Evolutionary conservation across 331 rosid genomes (phyloP).

Genomic region (Dryas integrifolia): DNA sequence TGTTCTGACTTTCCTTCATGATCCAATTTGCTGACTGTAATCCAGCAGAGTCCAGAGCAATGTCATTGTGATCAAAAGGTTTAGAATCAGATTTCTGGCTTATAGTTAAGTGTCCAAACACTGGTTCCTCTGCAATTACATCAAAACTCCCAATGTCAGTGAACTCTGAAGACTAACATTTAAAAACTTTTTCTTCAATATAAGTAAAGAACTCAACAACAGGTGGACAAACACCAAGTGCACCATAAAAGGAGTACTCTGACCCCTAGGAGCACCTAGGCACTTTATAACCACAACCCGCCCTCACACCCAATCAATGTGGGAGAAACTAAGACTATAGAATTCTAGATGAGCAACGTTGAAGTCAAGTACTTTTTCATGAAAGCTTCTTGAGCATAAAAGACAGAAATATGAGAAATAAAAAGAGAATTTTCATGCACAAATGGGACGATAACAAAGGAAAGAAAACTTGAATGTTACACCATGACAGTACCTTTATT

Average conservation of each 20-base stretch:
- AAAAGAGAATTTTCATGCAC: not conserved
- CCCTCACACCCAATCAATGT: not conserved
- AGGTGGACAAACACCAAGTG: not conserved
- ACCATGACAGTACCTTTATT: too few species aligned
- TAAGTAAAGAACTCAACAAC: not conserved
- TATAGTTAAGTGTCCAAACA: slow-evolving; percentile 42
- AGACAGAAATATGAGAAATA: not conserved
- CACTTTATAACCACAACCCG: not conserved
- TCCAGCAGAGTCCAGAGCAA: slow-evolving; percentile 31
- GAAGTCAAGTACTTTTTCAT: not conserved
- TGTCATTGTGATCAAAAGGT: slow-evolving; percentile 42
- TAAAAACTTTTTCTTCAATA: not conserved
- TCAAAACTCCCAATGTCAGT: slow-evolving; percentile 15
- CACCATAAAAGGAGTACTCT: not conserved
- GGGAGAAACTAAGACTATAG: not conserved
- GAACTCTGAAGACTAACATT: slow-evolving; percentile 19
- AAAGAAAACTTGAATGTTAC: too few species aligned
- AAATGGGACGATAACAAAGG: too few species aligned
- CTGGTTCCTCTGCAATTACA: slow-evolving; percentile 57
- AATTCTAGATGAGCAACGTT: not conserved
- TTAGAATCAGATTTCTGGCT: slow-evolving; percentile 42
- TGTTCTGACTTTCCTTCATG: slow-evolving; percentile 39
- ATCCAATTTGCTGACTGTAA: slow-evolving; percentile 36
- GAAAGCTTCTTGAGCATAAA: not conserved
- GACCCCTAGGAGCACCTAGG: too few species aligned